Base-by-base conservation (phyloP, 2,329 filamentous ascomycete genomes). In the Magnaporthiopsis poae region DNA sequence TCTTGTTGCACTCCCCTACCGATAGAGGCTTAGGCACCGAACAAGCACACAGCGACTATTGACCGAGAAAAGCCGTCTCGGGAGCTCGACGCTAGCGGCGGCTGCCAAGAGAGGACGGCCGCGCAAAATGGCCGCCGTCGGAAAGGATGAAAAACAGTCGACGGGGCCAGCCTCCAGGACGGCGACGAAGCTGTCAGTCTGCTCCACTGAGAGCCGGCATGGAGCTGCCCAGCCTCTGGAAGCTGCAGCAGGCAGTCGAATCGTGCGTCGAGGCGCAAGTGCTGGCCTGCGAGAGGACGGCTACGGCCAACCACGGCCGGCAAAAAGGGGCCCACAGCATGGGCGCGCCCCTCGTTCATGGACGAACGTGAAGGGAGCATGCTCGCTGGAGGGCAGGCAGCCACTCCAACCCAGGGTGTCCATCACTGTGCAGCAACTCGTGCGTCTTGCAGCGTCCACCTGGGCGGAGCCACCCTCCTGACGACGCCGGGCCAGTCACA, bases 401-500 rank as follows among this genome's bases (percentile, higher is more conserved):
- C 46, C 46, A 56, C 46, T 46, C 39, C 46, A 21, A n/a, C 46
- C 46, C 21, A 56, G 21, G 46, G n/a, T n/a, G 46, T 56, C 46
- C 46, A 56, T 56, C 46, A 56, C 46, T 11, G 12, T 56, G 46
- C 46, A 56, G 46, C 46, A 56, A 56, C 46, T 56, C 46, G 46
- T 56, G 46, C 46, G 46, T 56, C 46, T 25, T 56, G 46, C 46
- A 56, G 21, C 46, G 21, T 56, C 46, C 46, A 56, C 46, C 46
- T 56, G 46, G 46, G 46, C 46, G 46, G 46, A 11, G 46, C 46
- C 46, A 25, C 46, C n/a, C 46, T n/a, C 21, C 21, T 21, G n/a
- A 11, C 18, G 31, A 46, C 31, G 31, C 31, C 52, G 69, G 31
- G 69, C 76, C 76, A 78, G 74, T 78, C 71, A 70, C 68, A 75